Percentiles rank a stretch among this genome's conserved stretches.
Conservation (phyloP, 768 basidiomycete species). For the Artomyces pyxidatus region DNA sequence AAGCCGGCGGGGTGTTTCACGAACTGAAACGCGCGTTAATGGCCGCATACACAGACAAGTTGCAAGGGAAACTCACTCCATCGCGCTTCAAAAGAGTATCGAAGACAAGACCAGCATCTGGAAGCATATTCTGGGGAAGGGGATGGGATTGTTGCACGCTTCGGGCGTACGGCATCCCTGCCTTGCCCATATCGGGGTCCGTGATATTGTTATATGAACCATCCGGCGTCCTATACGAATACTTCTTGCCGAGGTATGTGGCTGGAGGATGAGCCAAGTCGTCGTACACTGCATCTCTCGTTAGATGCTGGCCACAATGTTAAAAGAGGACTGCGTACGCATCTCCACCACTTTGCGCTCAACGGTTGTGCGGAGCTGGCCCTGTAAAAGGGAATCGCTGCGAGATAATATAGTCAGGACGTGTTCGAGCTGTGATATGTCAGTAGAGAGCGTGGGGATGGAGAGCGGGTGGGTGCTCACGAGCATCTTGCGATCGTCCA, state of each 20-base stretch:
- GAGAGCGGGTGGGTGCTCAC: constrained; percentile 32
- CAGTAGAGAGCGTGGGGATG: neutral
- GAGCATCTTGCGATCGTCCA: constrained; percentile 74
- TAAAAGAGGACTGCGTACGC: constrained; percentile 27
- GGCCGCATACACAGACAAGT: neutral
- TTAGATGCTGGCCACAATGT: neutral
- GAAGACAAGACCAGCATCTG: constrained; percentile 74
- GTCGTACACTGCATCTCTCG: constrained; percentile 53
- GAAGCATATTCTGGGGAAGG: constrained; percentile 58
- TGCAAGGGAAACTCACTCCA: constrained; percentile 32
- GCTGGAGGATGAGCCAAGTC: constrained; percentile 76
- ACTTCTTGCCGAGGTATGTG: constrained; percentile 54
- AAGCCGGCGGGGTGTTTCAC: constrained; percentile 70
- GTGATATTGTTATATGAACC: constrained; percentile 70
- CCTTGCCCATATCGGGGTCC: constrained; percentile 67
- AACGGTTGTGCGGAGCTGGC: constrained; percentile 31
- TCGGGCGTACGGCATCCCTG: constrained; percentile 72
- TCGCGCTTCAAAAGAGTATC: constrained; percentile 72
- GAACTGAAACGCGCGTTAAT: constrained; percentile 37
- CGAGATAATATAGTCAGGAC: constrained; percentile 54
- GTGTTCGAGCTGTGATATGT: constrained; percentile 55
- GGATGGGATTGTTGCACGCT: constrained; percentile 68
- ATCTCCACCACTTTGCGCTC: constrained; percentile 38
- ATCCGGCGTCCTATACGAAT: constrained; percentile 67
- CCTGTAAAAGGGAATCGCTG: constrained; percentile 27